Percentiles rank a stretch among this genome's conserved stretches.
phyloP scores from a whole-genome alignment of 495 filamentous ascomycete species.

The Letharia columbiana region DNA sequence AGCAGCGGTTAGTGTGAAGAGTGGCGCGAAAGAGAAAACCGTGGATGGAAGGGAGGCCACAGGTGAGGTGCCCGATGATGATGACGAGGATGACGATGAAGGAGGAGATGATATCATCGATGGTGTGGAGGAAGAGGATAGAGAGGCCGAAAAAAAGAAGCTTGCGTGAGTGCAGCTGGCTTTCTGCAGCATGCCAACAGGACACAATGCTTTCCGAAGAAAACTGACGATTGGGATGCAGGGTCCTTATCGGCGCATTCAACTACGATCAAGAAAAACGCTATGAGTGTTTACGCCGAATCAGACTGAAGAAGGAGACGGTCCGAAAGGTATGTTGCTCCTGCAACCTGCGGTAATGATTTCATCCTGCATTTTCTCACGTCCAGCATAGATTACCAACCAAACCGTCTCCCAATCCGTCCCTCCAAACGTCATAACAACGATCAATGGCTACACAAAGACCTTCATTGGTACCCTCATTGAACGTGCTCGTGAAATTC shows the following conservation, averaged over 20 bases:
- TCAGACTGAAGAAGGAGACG: constrained; percentile 56
- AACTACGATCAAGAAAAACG: constrained; percentile 58
- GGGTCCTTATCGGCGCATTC: constrained; percentile 62
- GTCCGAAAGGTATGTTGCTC: constrained; percentile 35
- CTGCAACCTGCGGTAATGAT: background rate
- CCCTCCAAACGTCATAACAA: constrained; percentile 65
- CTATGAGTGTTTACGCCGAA: constrained; percentile 64
- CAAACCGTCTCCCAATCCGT: constrained; percentile 85
- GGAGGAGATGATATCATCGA: constrained; percentile 56
- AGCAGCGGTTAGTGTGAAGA: constrained; percentile 33
- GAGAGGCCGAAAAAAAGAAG: constrained; percentile 63
- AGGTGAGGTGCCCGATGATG: constrained; percentile 47
- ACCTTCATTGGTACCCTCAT: constrained; percentile 77
- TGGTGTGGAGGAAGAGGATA: constrained; percentile 52
- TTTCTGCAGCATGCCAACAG: constrained; percentile 24
- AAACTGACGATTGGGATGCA: constrained; percentile 22
- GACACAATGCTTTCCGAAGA: background rate
- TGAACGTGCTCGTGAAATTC: constrained; percentile 69
- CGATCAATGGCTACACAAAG: constrained; percentile 74
- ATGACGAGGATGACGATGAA: constrained; percentile 60
- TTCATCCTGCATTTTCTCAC: background rate
- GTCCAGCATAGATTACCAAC: constrained; percentile 55
- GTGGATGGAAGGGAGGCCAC: constrained; percentile 43
- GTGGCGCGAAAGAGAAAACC: constrained; percentile 37
- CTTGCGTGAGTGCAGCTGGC: constrained; percentile 37